Evolutionary conservation across 305 asterid genomes (phyloP), one percentile per base, ranked within the genome.

Genomic region (Fraxinus albicans): DNA sequence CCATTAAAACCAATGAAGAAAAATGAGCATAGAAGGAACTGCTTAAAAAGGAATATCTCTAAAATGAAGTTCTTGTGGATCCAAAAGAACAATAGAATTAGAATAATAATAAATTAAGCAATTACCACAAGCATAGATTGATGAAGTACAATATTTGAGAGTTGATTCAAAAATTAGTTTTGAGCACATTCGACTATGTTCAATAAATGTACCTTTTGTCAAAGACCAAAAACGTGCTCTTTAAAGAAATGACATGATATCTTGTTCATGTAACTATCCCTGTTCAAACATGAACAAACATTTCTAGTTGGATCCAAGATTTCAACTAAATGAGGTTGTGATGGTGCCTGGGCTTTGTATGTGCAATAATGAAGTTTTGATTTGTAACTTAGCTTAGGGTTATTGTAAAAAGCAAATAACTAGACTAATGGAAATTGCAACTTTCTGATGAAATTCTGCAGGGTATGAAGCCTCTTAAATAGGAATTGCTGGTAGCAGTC

Each of bases 401-500:
- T 73, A 69, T 21, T 10, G 8, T 17, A 67, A 25, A 50, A 73
- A 50, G 82, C 69, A 53, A 17, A 40, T 38, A 65, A 25, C 69
- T 29, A 13, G 50, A 9, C 78, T 81, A 35, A 74, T 33, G 31
- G 44, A 79, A 19, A 44, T 76, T 72, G 58, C 81, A 38, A 81
- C 42, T 75, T 84, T 81, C 79, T 38, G 6, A 33, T 81, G 79
- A 47, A 75, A 76, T 80, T 58, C 75, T 35, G 38, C 83, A 93
- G 97, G 95, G 94, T 79, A 83, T 91, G 90, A 93, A 88, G 90
- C 94, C 93, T 47, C 95, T 93, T 82, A 93, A 91, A 83, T 93
- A 93, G 89, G 85, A 87, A 60, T 77, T 42, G 53, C 47, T 47
- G 82, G 80, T 73, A 17, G 83, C 76, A 35, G 72, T 60, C 27